phyloP scores from a whole-genome alignment of 225 moss, liverwort and hornwort genomes.

The Bryoerythrophyllum caledonicum region DNA sequence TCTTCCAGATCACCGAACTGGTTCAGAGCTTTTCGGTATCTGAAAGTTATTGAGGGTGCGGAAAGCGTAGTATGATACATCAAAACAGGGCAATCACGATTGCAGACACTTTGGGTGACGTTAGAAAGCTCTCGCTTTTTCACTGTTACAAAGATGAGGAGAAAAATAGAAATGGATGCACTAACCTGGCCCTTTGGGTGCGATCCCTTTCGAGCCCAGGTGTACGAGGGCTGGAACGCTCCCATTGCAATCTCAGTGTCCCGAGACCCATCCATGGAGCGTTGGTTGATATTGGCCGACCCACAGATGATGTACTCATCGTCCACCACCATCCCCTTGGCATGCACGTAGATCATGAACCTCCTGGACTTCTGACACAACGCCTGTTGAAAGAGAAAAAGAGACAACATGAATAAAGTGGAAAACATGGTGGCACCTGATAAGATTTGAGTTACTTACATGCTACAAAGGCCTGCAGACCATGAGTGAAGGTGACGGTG shows the following conservation, averaged over 20 bases:
- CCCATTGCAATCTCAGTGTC: conserved; percentile 91
- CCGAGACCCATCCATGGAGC: conserved; percentile 86
- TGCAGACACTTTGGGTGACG: no score
- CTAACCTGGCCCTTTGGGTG: conserved; percentile 81
- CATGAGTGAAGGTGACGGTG: no score
- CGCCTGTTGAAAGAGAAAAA: not conserved
- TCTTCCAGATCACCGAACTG: no score
- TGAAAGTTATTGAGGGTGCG: no score
- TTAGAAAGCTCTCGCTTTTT: no score
- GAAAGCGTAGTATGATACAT: no score
- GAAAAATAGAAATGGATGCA: not conserved
- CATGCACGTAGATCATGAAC: conserved; percentile 87
- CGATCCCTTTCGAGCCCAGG: conserved; percentile 38
- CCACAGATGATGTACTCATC: conserved; percentile 81
- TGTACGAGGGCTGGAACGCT: conserved; percentile 63
- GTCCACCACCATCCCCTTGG: conserved; percentile 84
- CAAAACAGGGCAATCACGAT: no score
- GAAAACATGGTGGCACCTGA: no score
- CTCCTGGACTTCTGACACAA: conserved; percentile 45
- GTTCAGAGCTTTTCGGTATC: no score
- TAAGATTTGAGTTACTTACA: no score
- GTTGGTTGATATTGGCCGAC: conserved; percentile 88
- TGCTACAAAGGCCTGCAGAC: no score
- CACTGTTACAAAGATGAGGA: not conserved
- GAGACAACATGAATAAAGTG: not conserved